Base-by-base conservation (phyloP, 768 basidiomycete genomes). In the Phaeolepiota aurea region DNA sequence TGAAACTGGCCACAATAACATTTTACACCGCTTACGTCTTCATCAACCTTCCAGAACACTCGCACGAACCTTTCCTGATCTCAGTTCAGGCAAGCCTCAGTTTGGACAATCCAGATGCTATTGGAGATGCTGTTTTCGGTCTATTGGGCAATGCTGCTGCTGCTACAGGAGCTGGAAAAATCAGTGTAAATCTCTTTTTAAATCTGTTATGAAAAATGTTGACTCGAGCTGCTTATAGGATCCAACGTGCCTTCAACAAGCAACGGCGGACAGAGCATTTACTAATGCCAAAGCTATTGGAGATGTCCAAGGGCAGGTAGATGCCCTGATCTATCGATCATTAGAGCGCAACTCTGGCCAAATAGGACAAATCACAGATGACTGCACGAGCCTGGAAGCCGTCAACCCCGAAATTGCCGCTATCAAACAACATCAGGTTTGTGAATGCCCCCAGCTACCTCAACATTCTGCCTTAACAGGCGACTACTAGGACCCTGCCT, bases 61-160 rank as follows among this genome's bases (percentile, higher is more conserved):
- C 78, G 10, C 80, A 84, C 54, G 71, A 81, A 51, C 56, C 61
- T 40, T 69, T 77, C 56, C 58, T 82, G 44, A 69, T 65, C 3
- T 56, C 72, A 41, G 76, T 81, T 33, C 65, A 69, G 31, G 49
- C 63, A 7, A 66, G 58, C 38, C 63, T 81, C 40, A 54, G 54
- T 21, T 48, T 68, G 44, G 74, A 80, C 64, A 84, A 84, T 54
- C 79, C 81, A 3, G 61, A 66, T 41, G 55, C 58, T 13, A 79
- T 82, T 48, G 50, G 54, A n/a, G 80, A 84, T 48, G 65, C 78
- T 16, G 74, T 81, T 34, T 79, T 81, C 45, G 77, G 65, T 42
- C 72, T 82, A 18, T 64, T 83, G 18, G 80, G 79, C 11, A 69
- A 79, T 49, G 78, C 76, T 13, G 80, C 79, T n/a, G 82, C 78